These are phyloP conservation scores for Takakia lepidozioides DNA, from an alignment of 225 moss, liverwort and hornwort species.

Conservation along the genomic window DNA sequence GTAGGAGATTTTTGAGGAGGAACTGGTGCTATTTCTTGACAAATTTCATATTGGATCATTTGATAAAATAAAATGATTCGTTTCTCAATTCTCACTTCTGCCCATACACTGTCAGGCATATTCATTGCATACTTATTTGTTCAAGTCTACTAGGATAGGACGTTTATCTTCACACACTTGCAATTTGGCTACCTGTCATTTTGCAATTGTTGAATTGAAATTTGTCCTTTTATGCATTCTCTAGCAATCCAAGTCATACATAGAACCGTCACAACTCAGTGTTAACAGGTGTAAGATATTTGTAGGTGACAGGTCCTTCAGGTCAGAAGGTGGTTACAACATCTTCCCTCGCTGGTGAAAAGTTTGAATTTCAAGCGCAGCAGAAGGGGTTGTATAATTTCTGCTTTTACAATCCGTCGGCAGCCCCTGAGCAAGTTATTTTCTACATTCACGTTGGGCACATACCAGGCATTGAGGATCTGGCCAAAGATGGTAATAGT, in stretches of 20 bases:
- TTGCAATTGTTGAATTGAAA: not conserved
- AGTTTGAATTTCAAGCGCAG: conserved; percentile 57
- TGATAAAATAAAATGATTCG: too few species aligned
- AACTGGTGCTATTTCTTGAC: too few species aligned
- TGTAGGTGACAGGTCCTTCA: conserved; percentile 59
- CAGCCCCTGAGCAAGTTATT: conserved; percentile 60
- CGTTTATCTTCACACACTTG: too few species aligned
- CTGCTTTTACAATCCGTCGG: conserved; percentile 67
- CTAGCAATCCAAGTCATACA: not conserved
- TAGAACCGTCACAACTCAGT: not conserved
- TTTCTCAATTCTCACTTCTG: too few species aligned
- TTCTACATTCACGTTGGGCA: conserved; percentile 77
- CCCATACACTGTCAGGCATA: too few species aligned
- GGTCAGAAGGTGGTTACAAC: conserved; percentile 24
- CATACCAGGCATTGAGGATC: conserved; percentile 37
- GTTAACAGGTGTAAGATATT: conserved; percentile 1
- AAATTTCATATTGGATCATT: too few species aligned
- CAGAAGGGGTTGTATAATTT: conserved; percentile 54
- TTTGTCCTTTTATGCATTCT: not conserved
- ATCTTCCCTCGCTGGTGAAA: conserved; percentile 56
- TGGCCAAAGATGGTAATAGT: conserved; percentile 86
- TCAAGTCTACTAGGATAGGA: too few species aligned
- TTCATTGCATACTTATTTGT: too few species aligned
- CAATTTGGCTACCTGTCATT: too few species aligned
- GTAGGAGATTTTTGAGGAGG: too few species aligned